Evolutionary conservation across 805 yeast genomes (phyloP), one percentile per base, ranked within the genome.

Genomic region (Priceomyces carsonii): DNA sequence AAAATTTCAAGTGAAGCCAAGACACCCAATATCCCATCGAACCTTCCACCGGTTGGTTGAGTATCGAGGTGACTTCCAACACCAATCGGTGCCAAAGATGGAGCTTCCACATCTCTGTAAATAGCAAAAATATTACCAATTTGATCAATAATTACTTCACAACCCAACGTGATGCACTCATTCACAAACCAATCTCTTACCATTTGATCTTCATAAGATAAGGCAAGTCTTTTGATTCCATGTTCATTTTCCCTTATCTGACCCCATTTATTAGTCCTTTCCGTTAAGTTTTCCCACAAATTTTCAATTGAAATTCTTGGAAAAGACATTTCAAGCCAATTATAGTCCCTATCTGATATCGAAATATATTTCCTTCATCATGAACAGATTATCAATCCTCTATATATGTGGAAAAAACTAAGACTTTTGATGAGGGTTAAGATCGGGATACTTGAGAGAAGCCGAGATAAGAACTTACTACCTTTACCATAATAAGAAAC

Each of bases 11-110:
- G 60, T 1, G 86, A 88, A 8, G 82, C 59, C 28, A 81, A 60
- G 4, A 82, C 88, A 13, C 89, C 90, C 20, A 70, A 66, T 24
- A 82, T 77, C 29, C 89, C 90, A 50, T 82, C 89, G 48, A 81
- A 82, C 40, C 86, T 66, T 8, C 89, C 89, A 24, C 89, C 89
- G 6, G 82, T 79, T 18, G 89, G 88, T 57, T 82, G 89, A 1
- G 89, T 82, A 48, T 82, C 89, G 39, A 82, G 59, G 55, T 82
- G 89, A 0, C 86, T 80, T 0, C 89, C 88, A 42, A 82, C 78
- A 9, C 77, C 86, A 1, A 80, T 80, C n/a, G 88, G 83, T 4
- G 69, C 55, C 40, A 62, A 55, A 5, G 87, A 87, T 0, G 85
- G 82, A 1, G 18, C 38, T 35, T 70, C 68, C 39, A 62, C 55